Conservation (phyloP, 371 early-diverging fungal species). For the Phascolomyces articulosus region DNA sequence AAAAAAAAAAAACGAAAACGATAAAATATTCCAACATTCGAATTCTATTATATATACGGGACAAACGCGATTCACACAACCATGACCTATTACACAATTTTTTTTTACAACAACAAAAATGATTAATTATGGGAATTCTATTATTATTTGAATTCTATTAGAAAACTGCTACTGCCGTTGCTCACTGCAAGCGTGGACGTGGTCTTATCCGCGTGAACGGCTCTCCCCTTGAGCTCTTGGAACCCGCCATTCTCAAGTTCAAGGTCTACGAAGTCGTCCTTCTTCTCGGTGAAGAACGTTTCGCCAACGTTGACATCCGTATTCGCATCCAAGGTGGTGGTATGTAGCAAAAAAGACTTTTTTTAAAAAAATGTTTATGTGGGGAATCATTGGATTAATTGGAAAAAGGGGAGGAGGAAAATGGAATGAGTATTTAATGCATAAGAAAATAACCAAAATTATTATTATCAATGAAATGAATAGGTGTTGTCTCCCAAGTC, state of each 20-base stretch:
- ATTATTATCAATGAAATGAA: no score
- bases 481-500: slow-evolving; percentile 86
- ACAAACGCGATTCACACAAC: neutral
- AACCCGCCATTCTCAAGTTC: slow-evolving; percentile 93
- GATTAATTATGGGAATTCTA: no score
- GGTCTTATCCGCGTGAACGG: slow-evolving; percentile 97
- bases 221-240: slow-evolving; percentile 90
- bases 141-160: slow-evolving; percentile 51
- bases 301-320: slow-evolving; percentile 94
- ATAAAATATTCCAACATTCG: neutral
- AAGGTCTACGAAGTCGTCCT: slow-evolving; percentile 98
- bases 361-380: neutral
- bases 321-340: slow-evolving; percentile 98
- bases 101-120: no score
- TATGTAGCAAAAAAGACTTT: slow-evolving; percentile 22
- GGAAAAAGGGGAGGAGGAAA: no score
- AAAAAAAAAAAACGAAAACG: neutral
- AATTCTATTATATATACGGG: no score
- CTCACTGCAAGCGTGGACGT: slow-evolving; percentile 94
- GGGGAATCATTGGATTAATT: neutral
- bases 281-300: slow-evolving; percentile 92
- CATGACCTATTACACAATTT: no score
- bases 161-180: slow-evolving; percentile 99
- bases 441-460: neutral
- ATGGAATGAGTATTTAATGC: no score